Conservation (phyloP, 129 eudicot genomes). For the Glebionis coronaria region DNA sequence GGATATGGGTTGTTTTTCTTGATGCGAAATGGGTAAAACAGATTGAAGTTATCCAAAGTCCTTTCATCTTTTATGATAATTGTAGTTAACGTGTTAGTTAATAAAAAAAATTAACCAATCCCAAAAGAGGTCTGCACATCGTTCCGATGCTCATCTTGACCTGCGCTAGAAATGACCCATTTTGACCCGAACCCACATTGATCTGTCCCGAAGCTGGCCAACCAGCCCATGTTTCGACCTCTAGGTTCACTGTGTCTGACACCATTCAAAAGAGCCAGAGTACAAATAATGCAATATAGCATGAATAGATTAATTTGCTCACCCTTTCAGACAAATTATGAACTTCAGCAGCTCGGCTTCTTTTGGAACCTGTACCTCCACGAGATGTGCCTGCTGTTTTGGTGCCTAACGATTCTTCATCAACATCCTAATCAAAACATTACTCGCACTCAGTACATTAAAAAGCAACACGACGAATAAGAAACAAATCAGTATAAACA, state of each 20-base stretch:
- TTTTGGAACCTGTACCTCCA: conserved; percentile 75
- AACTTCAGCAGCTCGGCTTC: conserved; percentile 99
- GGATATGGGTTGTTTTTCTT: neutral
- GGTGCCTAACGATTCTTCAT: conserved; percentile 63
- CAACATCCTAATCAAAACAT: conserved; percentile 57
- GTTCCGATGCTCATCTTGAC: too few relatives aligned
- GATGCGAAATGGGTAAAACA: neutral
- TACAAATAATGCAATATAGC: neutral
- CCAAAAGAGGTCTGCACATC: too few relatives aligned
- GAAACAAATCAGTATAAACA: conserved; percentile 22
- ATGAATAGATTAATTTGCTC: conserved; percentile 27
- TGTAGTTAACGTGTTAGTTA: neutral
- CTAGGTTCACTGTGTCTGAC: conserved; percentile 1
- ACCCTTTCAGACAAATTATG: conserved; percentile 98
- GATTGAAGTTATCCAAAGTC: neutral
- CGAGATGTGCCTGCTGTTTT: conserved; percentile 50
- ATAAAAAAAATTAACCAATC: too few relatives aligned
- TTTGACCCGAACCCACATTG: neutral
- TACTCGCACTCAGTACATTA: neutral
- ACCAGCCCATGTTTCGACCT: neutral
- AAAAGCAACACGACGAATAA: conserved; percentile 3
- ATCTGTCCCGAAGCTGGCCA: neutral
- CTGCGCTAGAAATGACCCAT: too few relatives aligned
- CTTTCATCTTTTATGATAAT: neutral
- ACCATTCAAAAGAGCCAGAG: neutral